Evolutionary conservation across 306 rosid genomes (phyloP), one percentile per base, ranked within the genome.

Genomic region (Ceratonia siliqua): DNA sequence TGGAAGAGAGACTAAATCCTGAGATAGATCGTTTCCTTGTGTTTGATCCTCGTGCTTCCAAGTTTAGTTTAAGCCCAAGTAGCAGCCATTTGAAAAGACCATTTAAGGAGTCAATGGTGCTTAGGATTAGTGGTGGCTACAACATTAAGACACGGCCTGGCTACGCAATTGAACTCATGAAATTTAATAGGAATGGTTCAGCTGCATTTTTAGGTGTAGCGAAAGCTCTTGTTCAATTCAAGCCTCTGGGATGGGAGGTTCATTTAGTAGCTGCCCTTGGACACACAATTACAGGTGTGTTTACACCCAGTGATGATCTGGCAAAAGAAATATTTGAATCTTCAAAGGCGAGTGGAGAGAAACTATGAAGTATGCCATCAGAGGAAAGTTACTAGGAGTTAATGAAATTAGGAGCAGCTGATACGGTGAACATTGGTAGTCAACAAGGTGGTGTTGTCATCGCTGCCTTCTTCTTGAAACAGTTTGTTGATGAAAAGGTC

Each of bases 121-220:
- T n/a, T n/a, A n/a, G n/a, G n/a, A n/a, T n/a, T n/a, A n/a, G 98
- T 82, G 98, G 96, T 76, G 98, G 98, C 83, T 93, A 93, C 89
- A 93, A 93, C 89, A 93, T 90, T 89, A 93, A 93, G 85, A 93
- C 98, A 12, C 96, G 98, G 72, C 91, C 98, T 39, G 98, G 95
- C 68, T 87, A 91, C 81, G 79, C 58, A 55, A 87, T 93, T 84
- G 98, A 93, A 55, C 86, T 84, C 58, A 93, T 93, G 98, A 93
- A 93, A 76, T 83, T 78, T 82, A 96, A 93, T 71, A 90, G 90
- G 98, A 96, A 96, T 33, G 98, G 98, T 65, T 87, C 98, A 39
- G 98, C 91, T 12, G 98, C 95, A 35, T 95, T 93, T 80, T 82
- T 93, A 32, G 98, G 98, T 71, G 98, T 96, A 5, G 98, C 98